phyloP scores from a whole-genome alignment of 805 yeast species.

The Monosporozyma yasuniensis region DNA sequence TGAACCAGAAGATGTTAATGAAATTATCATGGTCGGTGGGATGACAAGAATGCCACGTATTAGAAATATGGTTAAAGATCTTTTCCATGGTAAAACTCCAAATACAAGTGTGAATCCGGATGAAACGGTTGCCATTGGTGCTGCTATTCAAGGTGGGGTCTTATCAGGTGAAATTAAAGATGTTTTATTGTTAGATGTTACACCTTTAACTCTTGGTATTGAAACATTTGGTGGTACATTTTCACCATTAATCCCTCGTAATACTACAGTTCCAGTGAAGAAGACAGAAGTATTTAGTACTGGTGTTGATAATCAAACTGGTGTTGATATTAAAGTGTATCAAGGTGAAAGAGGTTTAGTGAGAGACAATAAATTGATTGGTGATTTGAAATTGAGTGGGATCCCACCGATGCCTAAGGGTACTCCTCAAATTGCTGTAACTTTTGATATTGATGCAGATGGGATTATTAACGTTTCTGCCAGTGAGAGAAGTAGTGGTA shows the following conservation, averaged over 20 bases:
- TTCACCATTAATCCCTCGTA: slow-evolving; percentile 69
- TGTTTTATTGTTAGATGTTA: slow-evolving; percentile 69
- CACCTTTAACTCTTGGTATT: slow-evolving; percentile 75
- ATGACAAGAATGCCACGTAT: slow-evolving; percentile 88
- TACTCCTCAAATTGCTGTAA: slow-evolving; percentile 66
- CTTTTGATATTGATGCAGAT: slow-evolving; percentile 75
- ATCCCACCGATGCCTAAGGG: slow-evolving; percentile 76
- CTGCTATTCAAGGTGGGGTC: slow-evolving; percentile 84
- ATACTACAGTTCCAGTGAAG: slow-evolving; percentile 68
- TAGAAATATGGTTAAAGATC: slow-evolving; percentile 47
- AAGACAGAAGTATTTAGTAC: slow-evolving; percentile 70
- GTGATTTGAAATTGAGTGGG: slow-evolving; percentile 61
- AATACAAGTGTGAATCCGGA: slow-evolving; percentile 77
- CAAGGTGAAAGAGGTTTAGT: slow-evolving; percentile 80
- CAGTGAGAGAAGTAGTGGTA: slow-evolving; percentile 67
- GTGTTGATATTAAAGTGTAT: slow-evolving; percentile 67
- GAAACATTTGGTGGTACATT: slow-evolving; percentile 81
- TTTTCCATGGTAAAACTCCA: slow-evolving; percentile 52
- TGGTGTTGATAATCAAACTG: slow-evolving; percentile 79
- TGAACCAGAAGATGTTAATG: slow-evolving; percentile 57
- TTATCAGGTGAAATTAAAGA: slow-evolving; percentile 75
- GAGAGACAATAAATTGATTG: slow-evolving; percentile 67
- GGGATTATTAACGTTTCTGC: slow-evolving; percentile 79
- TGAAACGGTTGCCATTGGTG: slow-evolving; percentile 88
- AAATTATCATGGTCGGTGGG: slow-evolving; percentile 75